These are phyloP conservation scores for Termitomyces heimii DNA, from an alignment of 768 basidiomycete species.

Conservation along the genomic window DNA sequence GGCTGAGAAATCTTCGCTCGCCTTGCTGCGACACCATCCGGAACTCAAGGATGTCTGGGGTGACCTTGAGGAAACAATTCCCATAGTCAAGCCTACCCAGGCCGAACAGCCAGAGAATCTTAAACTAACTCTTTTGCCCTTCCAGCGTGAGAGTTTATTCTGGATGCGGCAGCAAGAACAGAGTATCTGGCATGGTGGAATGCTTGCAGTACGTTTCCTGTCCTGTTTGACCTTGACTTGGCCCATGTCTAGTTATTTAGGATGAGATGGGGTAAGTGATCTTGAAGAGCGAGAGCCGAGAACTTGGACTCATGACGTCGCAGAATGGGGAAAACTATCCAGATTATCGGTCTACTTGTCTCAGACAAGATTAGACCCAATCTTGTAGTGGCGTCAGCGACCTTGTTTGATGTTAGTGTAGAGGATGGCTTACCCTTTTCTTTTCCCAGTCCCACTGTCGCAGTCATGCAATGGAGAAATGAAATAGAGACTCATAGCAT, in stretches of 20 bases:
- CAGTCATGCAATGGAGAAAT: conserved; percentile 83
- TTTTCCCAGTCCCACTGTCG: conserved; percentile 39
- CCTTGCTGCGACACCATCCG: conserved; percentile 64
- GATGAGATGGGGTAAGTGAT: conserved; percentile 83
- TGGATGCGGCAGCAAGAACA: conserved; percentile 97
- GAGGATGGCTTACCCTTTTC: conserved; percentile 24
- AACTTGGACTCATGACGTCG: conserved; percentile 1
- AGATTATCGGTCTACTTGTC: conserved; percentile 87
- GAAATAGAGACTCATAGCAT: conserved; percentile 86
- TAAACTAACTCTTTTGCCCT: conserved; percentile 83
- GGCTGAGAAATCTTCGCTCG: conserved; percentile 67
- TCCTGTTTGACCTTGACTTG: background rate
- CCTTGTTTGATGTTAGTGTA: background rate
- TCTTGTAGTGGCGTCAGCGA: conserved; percentile 84
- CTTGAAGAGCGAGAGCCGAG: background rate
- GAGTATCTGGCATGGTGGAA: conserved; percentile 82
- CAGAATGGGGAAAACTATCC: conserved; percentile 95
- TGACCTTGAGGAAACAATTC: conserved; percentile 61
- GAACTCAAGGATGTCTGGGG: conserved; percentile 87
- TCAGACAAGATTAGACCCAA: conserved; percentile 77
- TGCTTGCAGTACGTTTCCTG: conserved; percentile 73
- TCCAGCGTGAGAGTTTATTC: conserved; percentile 89
- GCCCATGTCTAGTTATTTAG: conserved; percentile 25
- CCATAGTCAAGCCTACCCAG: conserved; percentile 56
- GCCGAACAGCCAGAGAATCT: conserved; percentile 79